phyloP scores from a whole-genome alignment of 371 early-diverging fungal species.

The Funneliformis caledonium region DNA sequence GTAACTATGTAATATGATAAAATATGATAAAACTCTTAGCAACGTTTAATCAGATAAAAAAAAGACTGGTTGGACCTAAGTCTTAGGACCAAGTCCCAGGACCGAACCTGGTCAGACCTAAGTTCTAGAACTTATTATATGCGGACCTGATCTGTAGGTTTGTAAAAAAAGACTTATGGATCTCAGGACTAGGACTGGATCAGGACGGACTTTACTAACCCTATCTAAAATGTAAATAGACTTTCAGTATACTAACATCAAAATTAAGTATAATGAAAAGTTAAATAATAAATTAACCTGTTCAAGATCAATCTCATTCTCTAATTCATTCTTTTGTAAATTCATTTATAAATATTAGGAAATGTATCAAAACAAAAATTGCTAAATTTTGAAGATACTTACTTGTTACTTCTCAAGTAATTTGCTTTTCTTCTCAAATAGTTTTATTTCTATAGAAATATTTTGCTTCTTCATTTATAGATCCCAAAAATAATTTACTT shows the following conservation, averaged over 20 bases:
- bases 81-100: no score
- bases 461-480: slow-evolving; percentile 22
- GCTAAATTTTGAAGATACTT: background rate
- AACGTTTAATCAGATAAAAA: no score
- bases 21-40: no score
- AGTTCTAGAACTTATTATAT: no score
- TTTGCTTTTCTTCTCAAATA: slow-evolving; percentile 21
- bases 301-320: slow-evolving; percentile 16
- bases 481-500: slow-evolving; percentile 28
- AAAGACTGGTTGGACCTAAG: no score
- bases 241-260: slow-evolving; percentile 34
- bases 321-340: slow-evolving; percentile 10
- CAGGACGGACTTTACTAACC: no score
- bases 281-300: slow-evolving; percentile 9
- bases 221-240: slow-evolving; percentile 26
- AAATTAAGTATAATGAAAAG: slow-evolving; percentile 23
- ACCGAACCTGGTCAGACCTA: no score
- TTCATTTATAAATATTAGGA: background rate
- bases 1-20: no score
- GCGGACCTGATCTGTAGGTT: no score
- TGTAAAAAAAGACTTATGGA: no score
- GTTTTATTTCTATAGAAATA: slow-evolving; percentile 4
- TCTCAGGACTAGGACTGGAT: no score
- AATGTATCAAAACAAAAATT: slow-evolving; percentile 20
- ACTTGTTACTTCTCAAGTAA: slow-evolving; percentile 31